phyloP scores from a whole-genome alignment of 306 rosid genomes.

The Sphenostylis stenocarpa region DNA sequence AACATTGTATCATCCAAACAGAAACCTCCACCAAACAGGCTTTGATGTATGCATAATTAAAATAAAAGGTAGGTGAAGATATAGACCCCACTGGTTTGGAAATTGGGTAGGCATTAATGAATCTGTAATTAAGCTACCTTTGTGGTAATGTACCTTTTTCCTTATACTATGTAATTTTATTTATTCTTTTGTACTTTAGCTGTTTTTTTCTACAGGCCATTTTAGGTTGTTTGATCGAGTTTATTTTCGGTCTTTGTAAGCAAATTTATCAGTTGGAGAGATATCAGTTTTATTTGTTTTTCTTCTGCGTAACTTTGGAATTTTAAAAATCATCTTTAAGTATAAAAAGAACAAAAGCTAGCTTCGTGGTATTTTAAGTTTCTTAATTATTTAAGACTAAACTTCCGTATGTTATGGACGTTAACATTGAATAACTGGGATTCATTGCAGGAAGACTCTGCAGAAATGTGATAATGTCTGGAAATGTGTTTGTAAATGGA shows the following conservation, averaged over 20 bases:
- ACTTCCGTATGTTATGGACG: neutral
- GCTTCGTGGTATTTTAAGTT: neutral
- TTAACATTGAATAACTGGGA: neutral
- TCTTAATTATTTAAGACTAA: neutral
- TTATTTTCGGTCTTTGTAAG: too few relatives aligned
- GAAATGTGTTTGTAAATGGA: constrained; percentile 78
- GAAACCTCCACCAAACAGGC: neutral
- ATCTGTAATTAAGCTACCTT: neutral
- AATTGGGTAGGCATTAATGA: neutral
- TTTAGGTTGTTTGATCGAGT: too few relatives aligned
- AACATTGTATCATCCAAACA: neutral
- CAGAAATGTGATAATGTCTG: constrained; percentile 75
- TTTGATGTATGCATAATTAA: neutral
- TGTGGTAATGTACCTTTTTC: neutral
- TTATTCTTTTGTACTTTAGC: too few relatives aligned
- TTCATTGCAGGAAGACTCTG: constrained; percentile 71
- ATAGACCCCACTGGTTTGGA: neutral
- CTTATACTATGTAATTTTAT: too few relatives aligned
- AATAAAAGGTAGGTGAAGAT: neutral
- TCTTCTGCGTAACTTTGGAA: too few relatives aligned
- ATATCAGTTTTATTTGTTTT: too few relatives aligned
- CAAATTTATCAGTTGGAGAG: too few relatives aligned
- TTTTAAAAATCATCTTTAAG: too few relatives aligned
- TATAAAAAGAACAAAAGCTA: neutral
- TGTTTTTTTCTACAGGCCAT: too few relatives aligned